Evolutionary conservation across 2,329 filamentous ascomycete genomes (phyloP).

Genomic region (Mariannaea sp.): DNA sequence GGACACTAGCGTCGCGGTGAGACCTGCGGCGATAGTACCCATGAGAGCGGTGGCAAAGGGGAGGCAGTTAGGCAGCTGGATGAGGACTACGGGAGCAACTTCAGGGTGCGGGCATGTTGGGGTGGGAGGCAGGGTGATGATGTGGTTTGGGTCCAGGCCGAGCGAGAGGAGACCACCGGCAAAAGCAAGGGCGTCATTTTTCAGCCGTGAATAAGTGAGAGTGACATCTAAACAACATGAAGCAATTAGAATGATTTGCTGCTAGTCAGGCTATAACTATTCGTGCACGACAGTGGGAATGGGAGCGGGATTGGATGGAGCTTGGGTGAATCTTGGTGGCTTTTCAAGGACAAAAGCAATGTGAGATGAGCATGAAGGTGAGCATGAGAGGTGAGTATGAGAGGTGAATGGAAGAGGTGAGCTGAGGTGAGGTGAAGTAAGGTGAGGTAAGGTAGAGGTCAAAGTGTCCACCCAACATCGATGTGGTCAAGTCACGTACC

Average conservation of each 20-base stretch:
- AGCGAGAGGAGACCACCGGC: slow-evolving; percentile 44
- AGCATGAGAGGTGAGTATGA: neutral
- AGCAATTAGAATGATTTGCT: too few relatives aligned
- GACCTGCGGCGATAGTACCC: slow-evolving; percentile 46
- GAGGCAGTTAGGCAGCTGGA: slow-evolving; percentile 50
- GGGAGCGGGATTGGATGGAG: too few relatives aligned
- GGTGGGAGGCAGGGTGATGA: slow-evolving; percentile 45
- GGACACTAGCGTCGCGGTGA: slow-evolving; percentile 48
- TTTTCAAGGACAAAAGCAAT: neutral
- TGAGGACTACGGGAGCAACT: slow-evolving; percentile 48
- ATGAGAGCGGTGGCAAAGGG: slow-evolving; percentile 45
- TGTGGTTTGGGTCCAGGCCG: slow-evolving; percentile 43
- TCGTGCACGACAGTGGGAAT: too few relatives aligned
- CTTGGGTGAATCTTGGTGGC: too few relatives aligned
- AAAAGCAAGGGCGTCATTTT: slow-evolving; percentile 43
- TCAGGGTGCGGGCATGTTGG: slow-evolving; percentile 45
- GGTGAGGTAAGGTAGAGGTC: too few relatives aligned
- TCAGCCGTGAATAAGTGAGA: slow-evolving; percentile 43
- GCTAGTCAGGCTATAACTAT: too few relatives aligned
- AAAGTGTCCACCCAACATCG: too few relatives aligned
- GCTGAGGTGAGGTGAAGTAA: too few relatives aligned
- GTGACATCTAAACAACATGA: slow-evolving; percentile 40
- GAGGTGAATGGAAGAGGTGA: too few relatives aligned
- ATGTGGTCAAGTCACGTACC: slow-evolving; percentile 44
- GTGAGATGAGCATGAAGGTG: neutral